Conservation (phyloP, 495 filamentous ascomycete genomes). For the Endocarpon pusillum region DNA sequence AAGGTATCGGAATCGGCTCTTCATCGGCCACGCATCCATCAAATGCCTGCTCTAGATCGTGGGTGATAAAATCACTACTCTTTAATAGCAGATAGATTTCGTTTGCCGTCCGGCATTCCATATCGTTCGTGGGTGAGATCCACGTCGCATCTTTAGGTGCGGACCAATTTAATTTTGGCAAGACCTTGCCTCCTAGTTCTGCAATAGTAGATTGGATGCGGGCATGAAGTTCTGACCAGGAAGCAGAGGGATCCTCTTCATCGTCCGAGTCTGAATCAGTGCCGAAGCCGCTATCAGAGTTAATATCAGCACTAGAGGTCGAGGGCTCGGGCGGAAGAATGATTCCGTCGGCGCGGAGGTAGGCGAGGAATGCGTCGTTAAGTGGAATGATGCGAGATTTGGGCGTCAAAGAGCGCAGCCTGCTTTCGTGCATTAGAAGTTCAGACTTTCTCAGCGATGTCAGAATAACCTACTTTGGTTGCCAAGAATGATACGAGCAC, state of each 20-base stretch:
- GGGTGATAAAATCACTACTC: slow-evolving; percentile 79
- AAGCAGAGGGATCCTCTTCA: slow-evolving; percentile 36
- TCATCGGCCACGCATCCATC: slow-evolving; percentile 42
- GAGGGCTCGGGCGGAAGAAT: slow-evolving; percentile 44
- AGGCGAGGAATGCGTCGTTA: slow-evolving; percentile 53
- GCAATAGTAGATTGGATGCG: slow-evolving; percentile 57
- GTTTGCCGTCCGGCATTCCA: slow-evolving; percentile 71
- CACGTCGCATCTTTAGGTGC: slow-evolving; percentile 93
- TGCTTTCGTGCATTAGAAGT: slow-evolving; percentile 7
- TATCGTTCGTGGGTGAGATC: slow-evolving; percentile 77
- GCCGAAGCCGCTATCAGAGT: slow-evolving; percentile 18
- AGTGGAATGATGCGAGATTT: slow-evolving; percentile 74
- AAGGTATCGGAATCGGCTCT: slow-evolving; percentile 26
- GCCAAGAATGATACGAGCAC: slow-evolving; percentile 89
- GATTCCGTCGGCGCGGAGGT: slow-evolving; percentile 87
- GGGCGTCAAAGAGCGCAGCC: slow-evolving; percentile 66
- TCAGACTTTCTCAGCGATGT: slow-evolving; percentile 6
- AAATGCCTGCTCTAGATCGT: slow-evolving; percentile 86
- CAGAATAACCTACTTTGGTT: slow-evolving; percentile 39
- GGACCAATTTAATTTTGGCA: slow-evolving; percentile 95
- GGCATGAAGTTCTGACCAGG: slow-evolving; percentile 57
- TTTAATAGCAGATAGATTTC: slow-evolving; percentile 92
- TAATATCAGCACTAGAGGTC: background rate
- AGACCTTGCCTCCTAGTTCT: slow-evolving; percentile 63
- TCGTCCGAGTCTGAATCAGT: slow-evolving; percentile 24